Conservation (phyloP, 306 rosid genomes). For the Fragaria vesca region DNA sequence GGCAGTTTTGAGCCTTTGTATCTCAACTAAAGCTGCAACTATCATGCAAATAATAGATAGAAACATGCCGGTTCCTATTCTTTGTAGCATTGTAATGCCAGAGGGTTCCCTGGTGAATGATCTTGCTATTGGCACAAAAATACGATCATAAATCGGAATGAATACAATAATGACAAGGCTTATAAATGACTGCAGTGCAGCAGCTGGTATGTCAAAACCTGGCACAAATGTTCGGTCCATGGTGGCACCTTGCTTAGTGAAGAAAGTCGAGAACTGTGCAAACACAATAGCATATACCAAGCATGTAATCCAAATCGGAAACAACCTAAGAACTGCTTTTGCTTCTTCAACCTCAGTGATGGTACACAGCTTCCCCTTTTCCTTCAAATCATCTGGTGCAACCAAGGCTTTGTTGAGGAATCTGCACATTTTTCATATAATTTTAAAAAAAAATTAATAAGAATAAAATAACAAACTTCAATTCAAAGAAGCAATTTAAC, state of each 20-base stretch:
- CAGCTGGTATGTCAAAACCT: conserved; percentile 49
- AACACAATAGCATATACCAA: conserved; percentile 40
- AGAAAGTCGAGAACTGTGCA: conserved; percentile 49
- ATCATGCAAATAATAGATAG: conserved; percentile 38
- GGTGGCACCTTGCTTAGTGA: conserved; percentile 55
- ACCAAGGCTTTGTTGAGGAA: conserved; percentile 51
- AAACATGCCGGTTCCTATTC: conserved; percentile 65
- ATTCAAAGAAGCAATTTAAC: too few relatives aligned
- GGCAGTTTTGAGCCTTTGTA: conserved; percentile 57
- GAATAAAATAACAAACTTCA: too few relatives aligned
- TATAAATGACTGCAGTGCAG: conserved; percentile 52
- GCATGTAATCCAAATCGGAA: conserved; percentile 48
- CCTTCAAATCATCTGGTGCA: conserved; percentile 23
- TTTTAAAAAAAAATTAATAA: neutral
- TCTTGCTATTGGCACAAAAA: conserved; percentile 54
- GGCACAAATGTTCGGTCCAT: conserved; percentile 49
- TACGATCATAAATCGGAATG: conserved; percentile 52
- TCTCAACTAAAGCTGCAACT: conserved; percentile 61
- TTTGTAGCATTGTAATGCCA: conserved; percentile 69
- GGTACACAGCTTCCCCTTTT: conserved; percentile 20
- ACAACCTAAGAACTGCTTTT: conserved; percentile 38
- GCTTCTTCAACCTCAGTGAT: conserved; percentile 47
- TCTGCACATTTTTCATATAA: conserved; percentile 13
- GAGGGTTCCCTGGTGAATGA: conserved; percentile 48
- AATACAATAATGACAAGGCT: conserved; percentile 31